Base-by-base conservation (phyloP, 257 asterid genomes). In the Solanum medicagineum region DNA sequence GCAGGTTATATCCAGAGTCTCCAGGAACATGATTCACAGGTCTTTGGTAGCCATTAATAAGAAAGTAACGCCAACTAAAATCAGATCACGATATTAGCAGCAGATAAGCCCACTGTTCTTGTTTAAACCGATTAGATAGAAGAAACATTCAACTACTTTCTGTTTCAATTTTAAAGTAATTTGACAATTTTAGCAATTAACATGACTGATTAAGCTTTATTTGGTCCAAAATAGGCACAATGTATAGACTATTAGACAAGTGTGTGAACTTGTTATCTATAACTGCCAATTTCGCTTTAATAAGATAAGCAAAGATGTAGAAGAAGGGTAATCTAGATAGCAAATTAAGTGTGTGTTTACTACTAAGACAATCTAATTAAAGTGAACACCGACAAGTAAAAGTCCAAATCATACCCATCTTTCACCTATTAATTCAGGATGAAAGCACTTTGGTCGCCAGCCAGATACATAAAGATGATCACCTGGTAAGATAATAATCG, bases 1-100 rank as follows among this genome's bases (percentile, higher is more conserved):
- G 99, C 90, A 97, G 86, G 87, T 94, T 92, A 89, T 97, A 97
- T 84, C 99, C 99, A 83, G 95, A 95, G 86, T 97, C 99, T 56
- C 99, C 99, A 19, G 98, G 99, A 91, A 97, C 98, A 56, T 98
- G 98, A 85, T 92, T 94, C 84, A 81, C 96, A 36, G 99, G 99
- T 85, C 93, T 94, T 81, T 84, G 91, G 56, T 93, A 95, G 60
- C 98, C 99, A 73, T 98, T 96, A 87, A 84, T 73, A 85, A 79
- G 89, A 87, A 83, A 57, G 11, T 55, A 81, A 73, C 55, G 3
- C 47, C 32, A 66, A 51, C 15, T 77, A 77, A 22, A 51, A 51
- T 51, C 63, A 51, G 63, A 53, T 77, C 65, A 77, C 6, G 49
- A 51, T 53, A 51, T 77, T 77, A 16, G 83, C 5, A 77, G 63